Evolutionary conservation across 306 rosid genomes (phyloP).

Genomic region (Cyamopsis tetragonoloba): DNA sequence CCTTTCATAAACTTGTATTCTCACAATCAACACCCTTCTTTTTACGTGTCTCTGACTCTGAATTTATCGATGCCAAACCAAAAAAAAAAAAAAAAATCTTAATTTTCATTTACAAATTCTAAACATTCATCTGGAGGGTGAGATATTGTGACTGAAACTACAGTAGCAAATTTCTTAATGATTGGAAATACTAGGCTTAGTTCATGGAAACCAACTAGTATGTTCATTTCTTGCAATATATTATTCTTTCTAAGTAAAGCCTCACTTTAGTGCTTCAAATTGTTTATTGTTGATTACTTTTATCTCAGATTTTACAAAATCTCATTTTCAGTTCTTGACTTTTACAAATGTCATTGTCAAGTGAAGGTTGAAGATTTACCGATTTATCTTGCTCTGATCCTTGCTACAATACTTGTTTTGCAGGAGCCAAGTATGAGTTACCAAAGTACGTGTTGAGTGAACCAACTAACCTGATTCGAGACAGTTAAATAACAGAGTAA

Average conservation of each 20-base stretch:
- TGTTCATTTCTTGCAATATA: slow-evolving; percentile 5
- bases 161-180: background rate
- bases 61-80: background rate
- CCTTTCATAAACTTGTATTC: background rate
- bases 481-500: slow-evolving; percentile 43
- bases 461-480: slow-evolving; percentile 91
- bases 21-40: slow-evolving; percentile 6
- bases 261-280: too few relatives aligned
- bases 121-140: background rate
- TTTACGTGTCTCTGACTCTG: background rate
- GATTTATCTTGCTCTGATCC: slow-evolving; percentile 15
- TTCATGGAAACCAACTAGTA: background rate
- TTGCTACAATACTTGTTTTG: slow-evolving; percentile 24
- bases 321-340: too few relatives aligned
- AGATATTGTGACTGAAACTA: background rate
- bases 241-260: too few relatives aligned
- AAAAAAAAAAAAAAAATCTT: background rate
- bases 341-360: too few relatives aligned
- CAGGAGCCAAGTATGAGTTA: slow-evolving; percentile 95
- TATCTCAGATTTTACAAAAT: too few relatives aligned
- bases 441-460: slow-evolving; percentile 98
- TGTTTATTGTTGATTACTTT: too few relatives aligned
- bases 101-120: slow-evolving; percentile 13
- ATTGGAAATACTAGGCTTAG: background rate
- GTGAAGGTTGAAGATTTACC: too few relatives aligned